These are phyloP conservation scores for Halophytophthora batemanensis DNA, from an alignment of 352 stramenopile species.

Conservation along the genomic window DNA sequence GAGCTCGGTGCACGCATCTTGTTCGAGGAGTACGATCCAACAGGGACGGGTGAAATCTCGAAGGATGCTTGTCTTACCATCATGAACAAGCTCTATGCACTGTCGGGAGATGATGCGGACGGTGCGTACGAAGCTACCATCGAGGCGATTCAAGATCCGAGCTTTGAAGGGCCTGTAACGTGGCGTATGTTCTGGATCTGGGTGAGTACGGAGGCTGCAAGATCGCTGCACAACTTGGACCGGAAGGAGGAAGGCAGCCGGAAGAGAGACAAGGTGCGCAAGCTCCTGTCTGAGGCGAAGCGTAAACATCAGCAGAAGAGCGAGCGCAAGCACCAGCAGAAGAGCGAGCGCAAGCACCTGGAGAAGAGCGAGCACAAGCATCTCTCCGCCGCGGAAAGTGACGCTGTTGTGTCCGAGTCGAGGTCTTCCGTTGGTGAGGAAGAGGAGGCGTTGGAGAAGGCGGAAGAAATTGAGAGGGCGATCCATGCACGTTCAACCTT, in stretches of 20 bases:
- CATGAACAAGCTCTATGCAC: slow-evolving; percentile 72
- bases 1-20: slow-evolving; percentile 78
- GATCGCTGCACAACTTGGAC: slow-evolving; percentile 62
- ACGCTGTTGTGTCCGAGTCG: slow-evolving; percentile 5
- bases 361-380: slow-evolving; percentile 6
- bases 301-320: slow-evolving; percentile 22
- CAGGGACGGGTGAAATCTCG: slow-evolving; percentile 53
- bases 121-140: slow-evolving; percentile 56
- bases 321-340: too few species aligned
- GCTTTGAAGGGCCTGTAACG: slow-evolving; percentile 58
- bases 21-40: slow-evolving; percentile 78
- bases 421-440: slow-evolving; percentile 16
- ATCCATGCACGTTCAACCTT: slow-evolving; percentile 27
- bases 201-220: slow-evolving; percentile 74
- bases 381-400: background rate
- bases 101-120: slow-evolving; percentile 59
- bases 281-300: slow-evolving; percentile 21
- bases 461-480: background rate
- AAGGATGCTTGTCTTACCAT: slow-evolving; percentile 69
- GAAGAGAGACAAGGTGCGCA: slow-evolving; percentile 22
- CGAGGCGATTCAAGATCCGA: slow-evolving; percentile 51
- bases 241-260: slow-evolving; percentile 13
- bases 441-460: slow-evolving; percentile 1
- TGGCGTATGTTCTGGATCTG: slow-evolving; percentile 86
- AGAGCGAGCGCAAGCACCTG: too few species aligned